phyloP scores from a whole-genome alignment of 345 rosid species.

The Isatis tinctoria region DNA sequence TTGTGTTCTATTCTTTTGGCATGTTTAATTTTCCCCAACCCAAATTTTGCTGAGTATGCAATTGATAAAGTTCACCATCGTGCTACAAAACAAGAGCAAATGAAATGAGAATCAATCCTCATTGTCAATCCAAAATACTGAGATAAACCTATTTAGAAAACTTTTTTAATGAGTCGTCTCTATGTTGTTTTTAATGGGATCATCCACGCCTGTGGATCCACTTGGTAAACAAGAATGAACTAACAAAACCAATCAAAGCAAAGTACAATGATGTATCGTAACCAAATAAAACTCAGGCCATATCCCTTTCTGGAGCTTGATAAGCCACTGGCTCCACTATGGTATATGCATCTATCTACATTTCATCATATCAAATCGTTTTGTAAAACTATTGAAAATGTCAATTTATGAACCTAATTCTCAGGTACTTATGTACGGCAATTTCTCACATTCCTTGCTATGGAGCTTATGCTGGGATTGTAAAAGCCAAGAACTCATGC shows the following conservation, averaged over 20 bases:
- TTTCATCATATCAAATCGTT: too few species aligned
- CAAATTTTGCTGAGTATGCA: too few species aligned
- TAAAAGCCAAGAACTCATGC: conserved; percentile 41
- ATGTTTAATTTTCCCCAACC: too few species aligned
- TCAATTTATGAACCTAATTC: not conserved
- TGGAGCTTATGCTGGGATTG: conserved; percentile 49
- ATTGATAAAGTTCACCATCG: too few species aligned
- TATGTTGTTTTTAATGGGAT: conserved; percentile 79
- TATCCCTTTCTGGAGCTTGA: conserved; percentile 78
- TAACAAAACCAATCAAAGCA: not conserved
- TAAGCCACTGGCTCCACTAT: conserved; percentile 61
- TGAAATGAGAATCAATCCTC: too few species aligned
- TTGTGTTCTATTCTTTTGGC: too few species aligned
- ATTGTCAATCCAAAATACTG: too few species aligned
- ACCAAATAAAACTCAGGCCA: conserved; percentile 47
- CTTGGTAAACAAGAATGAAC: conserved; percentile 44
- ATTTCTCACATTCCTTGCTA: conserved; percentile 67
- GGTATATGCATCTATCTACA: conserved; percentile 30
- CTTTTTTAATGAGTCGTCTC: conserved; percentile 41
- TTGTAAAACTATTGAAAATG: not conserved
- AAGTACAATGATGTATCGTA: not conserved
- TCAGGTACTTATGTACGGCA: conserved; percentile 65
- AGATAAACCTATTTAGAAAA: too few species aligned
- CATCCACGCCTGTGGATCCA: conserved; percentile 69
- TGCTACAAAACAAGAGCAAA: too few species aligned